A percentile compares a stretch with the other conserved stretches of the same genome.
These are phyloP conservation scores for Aspergillus quadrilineatus DNA, from an alignment of 2,329 filamentous ascomycete species.

Conservation along the genomic window DNA sequence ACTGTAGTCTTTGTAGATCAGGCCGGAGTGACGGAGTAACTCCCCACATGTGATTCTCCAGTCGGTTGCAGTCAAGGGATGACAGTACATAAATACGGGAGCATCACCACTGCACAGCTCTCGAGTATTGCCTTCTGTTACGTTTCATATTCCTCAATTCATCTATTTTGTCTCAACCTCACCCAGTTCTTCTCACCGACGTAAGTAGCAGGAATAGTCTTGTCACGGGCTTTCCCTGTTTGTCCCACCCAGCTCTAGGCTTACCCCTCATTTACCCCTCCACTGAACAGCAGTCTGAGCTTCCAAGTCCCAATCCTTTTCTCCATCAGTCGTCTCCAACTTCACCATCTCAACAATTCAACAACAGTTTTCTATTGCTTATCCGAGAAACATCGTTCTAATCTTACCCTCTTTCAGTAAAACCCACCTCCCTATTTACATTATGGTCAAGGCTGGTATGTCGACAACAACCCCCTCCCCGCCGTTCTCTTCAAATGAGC, in stretches of 20 bases:
- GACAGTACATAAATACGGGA: slow-evolving; percentile 9
- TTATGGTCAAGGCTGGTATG: slow-evolving; percentile 51
- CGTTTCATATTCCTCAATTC: neutral
- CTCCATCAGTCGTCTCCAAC: slow-evolving; percentile 4
- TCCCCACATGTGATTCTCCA: slow-evolving; percentile 23
- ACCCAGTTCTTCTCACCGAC: slow-evolving; percentile 10
- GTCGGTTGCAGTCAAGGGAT: neutral
- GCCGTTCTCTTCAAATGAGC: neutral
- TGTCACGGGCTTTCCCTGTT: neutral
- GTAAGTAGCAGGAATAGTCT: slow-evolving; percentile 11
- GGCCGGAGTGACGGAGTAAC: slow-evolving; percentile 6
- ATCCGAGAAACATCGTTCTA: slow-evolving; percentile 1
- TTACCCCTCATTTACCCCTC: slow-evolving; percentile 19
- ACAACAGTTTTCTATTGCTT: neutral
- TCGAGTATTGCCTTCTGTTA: slow-evolving; percentile 1
- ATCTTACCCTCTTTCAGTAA: neutral
- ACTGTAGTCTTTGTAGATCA: neutral
- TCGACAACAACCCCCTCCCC: neutral
- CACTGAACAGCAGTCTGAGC: neutral
- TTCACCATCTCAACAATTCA: neutral
- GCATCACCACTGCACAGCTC: neutral
- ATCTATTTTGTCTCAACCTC: slow-evolving; percentile 1
- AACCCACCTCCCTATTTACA: slow-evolving; percentile 24
- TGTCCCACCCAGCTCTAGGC: slow-evolving; percentile 5
- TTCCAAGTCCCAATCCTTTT: slow-evolving; percentile 5